Evolutionary conservation across 345 rosid genomes (phyloP).

Genomic region (Linum trigynum): DNA sequence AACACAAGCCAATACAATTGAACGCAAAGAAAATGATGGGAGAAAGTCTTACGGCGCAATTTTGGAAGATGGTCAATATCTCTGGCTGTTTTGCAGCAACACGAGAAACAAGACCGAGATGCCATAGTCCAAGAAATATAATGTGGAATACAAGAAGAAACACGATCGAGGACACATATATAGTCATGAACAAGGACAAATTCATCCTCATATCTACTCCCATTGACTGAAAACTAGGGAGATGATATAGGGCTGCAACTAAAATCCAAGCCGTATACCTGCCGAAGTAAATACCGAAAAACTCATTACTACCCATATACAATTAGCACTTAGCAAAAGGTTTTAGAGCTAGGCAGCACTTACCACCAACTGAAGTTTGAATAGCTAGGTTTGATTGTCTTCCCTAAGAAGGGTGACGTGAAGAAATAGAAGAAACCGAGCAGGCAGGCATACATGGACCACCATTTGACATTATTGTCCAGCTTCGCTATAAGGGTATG

Average conservation of each 20-base stretch:
- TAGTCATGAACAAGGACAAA: slow-evolving; percentile 84
- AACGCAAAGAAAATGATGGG: not conserved
- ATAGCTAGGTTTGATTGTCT: slow-evolving; percentile 92
- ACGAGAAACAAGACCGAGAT: slow-evolving; percentile 84
- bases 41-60: slow-evolving; percentile 62
- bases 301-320: not conserved
- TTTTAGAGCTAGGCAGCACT: slow-evolving; percentile 17
- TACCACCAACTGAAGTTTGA: slow-evolving; percentile 96
- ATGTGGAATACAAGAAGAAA: slow-evolving; percentile 93
- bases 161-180: slow-evolving; percentile 68
- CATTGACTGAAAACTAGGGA: slow-evolving; percentile 99
- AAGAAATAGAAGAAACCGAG: slow-evolving; percentile 98
- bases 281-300: slow-evolving; percentile 18
- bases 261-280: slow-evolving; percentile 99
- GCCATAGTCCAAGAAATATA: slow-evolving; percentile 83
- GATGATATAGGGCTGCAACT: slow-evolving; percentile 95
- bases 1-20: not conserved
- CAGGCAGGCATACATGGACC: slow-evolving; percentile 98
- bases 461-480: slow-evolving; percentile 85
- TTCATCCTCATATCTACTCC: slow-evolving; percentile 99
- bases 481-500: slow-evolving; percentile 89
- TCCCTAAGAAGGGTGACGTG: slow-evolving; percentile 90
- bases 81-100: slow-evolving; percentile 94
- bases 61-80: slow-evolving; percentile 82
- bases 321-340: not conserved